These are phyloP conservation scores for Trametes cinnabarina DNA, from an alignment of 768 basidiomycete species.

Conservation along the genomic window DNA sequence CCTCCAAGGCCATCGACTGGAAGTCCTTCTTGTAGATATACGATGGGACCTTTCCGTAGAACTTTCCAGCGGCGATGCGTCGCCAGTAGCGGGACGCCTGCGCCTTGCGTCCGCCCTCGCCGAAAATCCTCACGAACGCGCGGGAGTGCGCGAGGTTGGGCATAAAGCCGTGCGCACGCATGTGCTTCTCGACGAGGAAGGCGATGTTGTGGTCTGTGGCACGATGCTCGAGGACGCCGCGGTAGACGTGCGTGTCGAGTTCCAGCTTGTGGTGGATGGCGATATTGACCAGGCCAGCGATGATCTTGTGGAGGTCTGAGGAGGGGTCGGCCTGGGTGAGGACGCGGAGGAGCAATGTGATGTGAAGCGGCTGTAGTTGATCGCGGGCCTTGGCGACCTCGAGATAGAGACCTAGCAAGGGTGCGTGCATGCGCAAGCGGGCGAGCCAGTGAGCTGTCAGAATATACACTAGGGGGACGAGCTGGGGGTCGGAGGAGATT, in stretches of 20 bases:
- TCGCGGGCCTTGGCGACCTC: constrained; percentile 37
- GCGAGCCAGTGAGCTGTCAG: constrained; percentile 49
- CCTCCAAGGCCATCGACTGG: neutral
- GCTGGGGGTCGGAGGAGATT: constrained; percentile 27
- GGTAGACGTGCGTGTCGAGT: neutral
- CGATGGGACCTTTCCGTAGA: neutral
- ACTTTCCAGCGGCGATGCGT: neutral
- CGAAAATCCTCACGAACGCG: constrained; percentile 6
- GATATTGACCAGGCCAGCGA: neutral
- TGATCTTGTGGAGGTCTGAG: neutral
- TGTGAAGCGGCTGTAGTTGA: constrained; percentile 22
- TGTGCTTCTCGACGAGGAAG: neutral
- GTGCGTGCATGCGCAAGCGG: constrained; percentile 45
- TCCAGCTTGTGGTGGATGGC: neutral
- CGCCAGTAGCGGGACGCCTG: constrained; percentile 6
- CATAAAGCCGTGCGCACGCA: neutral
- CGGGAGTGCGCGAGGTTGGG: constrained; percentile 8
- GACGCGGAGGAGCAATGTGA: constrained; percentile 7
- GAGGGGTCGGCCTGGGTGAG: constrained; percentile 1
- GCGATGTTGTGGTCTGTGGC: neutral
- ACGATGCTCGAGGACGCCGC: neutral
- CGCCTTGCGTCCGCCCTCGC: neutral
- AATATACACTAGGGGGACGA: constrained; percentile 45
- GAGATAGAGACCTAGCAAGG: constrained; percentile 33
- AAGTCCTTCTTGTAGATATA: neutral